Evolutionary conservation across 345 rosid species (phyloP).

Genomic region (Pelargonium nanum): DNA sequence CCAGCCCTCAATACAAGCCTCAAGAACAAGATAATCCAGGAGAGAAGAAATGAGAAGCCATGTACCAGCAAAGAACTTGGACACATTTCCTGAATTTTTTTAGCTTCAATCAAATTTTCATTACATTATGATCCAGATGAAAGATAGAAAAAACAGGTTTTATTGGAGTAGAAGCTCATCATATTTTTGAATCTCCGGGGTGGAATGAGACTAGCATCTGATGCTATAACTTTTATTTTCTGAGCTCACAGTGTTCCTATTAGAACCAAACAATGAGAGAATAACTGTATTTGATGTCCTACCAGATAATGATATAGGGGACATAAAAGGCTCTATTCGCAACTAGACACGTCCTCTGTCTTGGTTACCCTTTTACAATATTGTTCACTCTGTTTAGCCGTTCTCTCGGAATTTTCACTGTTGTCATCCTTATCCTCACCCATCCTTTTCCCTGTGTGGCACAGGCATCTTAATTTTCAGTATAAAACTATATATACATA

Average conservation of each 20-base stretch:
- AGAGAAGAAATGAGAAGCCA: conserved; percentile 14
- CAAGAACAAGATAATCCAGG: conserved; percentile 17
- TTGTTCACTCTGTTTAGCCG: no score
- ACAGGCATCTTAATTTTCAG: conserved; percentile 8
- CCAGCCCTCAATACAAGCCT: conserved; percentile 25
- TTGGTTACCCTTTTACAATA: no score
- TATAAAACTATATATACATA: conserved; percentile 12
- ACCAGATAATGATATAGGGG: no score
- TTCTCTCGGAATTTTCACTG: background rate
- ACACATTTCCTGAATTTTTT: background rate
- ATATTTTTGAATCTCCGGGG: no score
- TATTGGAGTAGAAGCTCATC: background rate
- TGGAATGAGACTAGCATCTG: no score
- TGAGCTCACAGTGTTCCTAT: no score
- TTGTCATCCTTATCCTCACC: background rate
- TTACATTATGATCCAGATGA: background rate
- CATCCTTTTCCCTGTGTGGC: conserved; percentile 14
- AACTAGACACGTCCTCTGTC: no score
- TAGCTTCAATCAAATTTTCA: background rate
- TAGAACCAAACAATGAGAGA: no score
- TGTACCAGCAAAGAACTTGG: no score
- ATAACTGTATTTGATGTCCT: no score
- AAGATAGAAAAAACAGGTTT: background rate
- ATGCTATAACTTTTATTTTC: no score
- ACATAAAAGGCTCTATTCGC: no score